Evolutionary conservation across 2,329 filamentous ascomycete species (phyloP).

Genomic region (Hypoxylon sp.): DNA sequence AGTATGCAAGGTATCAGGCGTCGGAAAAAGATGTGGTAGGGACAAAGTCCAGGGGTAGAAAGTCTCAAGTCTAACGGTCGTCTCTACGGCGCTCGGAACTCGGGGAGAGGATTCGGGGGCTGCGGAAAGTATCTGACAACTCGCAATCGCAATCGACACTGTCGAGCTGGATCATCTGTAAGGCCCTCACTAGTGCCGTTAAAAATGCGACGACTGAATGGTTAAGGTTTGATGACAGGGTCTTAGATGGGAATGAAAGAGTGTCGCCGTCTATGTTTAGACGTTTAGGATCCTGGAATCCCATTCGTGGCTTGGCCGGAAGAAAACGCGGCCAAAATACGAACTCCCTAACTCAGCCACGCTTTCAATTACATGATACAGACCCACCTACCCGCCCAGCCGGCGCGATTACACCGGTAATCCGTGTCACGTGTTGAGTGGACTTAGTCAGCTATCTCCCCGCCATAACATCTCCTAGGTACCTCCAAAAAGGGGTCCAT

Average conservation of each 20-base stretch:
- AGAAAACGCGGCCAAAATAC: conserved; percentile 26
- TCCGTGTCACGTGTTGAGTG: neutral
- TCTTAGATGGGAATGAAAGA: conserved; percentile 10
- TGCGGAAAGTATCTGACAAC: conserved; percentile 20
- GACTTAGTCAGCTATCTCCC: neutral
- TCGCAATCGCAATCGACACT: conserved; percentile 14
- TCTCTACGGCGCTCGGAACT: conserved; percentile 5
- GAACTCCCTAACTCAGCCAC: conserved; percentile 28
- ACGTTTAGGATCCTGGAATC: conserved; percentile 6
- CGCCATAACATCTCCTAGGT: conserved; percentile 11
- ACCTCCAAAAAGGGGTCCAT: neutral
- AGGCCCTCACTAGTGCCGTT: neutral
- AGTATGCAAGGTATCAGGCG: neutral
- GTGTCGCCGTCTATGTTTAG: neutral
- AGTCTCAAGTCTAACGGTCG: conserved; percentile 12
- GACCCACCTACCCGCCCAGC: neutral
- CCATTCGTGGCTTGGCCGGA: conserved; percentile 35
- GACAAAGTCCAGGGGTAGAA: neutral
- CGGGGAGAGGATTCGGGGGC: conserved; percentile 16
- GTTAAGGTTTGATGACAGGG: conserved; percentile 16
- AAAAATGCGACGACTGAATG: conserved; percentile 8
- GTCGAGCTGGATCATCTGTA: conserved; percentile 12
- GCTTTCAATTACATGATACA: conserved; percentile 24
- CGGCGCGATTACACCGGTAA: neutral
- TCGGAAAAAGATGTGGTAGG: neutral